Conservation (phyloP, 495 filamentous ascomycete species). For the Lepraria neglecta region DNA sequence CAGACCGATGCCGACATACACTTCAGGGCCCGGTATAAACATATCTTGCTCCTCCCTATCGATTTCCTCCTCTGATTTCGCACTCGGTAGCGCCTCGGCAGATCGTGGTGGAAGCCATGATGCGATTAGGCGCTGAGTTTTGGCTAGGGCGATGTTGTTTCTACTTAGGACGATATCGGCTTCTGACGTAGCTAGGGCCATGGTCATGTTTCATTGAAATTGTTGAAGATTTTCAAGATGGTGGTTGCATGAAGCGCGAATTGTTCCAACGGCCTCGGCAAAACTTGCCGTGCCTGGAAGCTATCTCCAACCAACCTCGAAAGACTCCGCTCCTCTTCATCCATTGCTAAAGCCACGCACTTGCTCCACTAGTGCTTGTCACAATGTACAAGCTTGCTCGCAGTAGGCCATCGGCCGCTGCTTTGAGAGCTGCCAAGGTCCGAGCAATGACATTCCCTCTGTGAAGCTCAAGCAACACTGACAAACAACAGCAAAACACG, state of each 20-base stretch:
- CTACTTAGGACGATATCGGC: not conserved
- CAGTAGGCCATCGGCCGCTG: constrained; percentile 59
- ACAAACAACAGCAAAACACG: constrained; percentile 36
- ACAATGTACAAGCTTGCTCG: constrained; percentile 71
- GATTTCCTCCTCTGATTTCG: constrained; percentile 39
- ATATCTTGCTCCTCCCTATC: constrained; percentile 44
- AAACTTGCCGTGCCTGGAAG: constrained; percentile 11
- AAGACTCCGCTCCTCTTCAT: not conserved
- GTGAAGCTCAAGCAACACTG: constrained; percentile 4
- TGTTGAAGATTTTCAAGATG: too few species aligned
- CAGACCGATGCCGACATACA: constrained; percentile 31
- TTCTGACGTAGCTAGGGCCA: not conserved
- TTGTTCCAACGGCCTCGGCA: constrained; percentile 3
- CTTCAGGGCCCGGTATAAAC: constrained; percentile 47
- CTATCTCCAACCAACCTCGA: constrained; percentile 8
- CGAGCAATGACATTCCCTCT: constrained; percentile 25
- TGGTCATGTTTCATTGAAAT: not conserved
- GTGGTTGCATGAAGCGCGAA: not conserved
- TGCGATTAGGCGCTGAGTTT: not conserved
- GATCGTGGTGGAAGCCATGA: not conserved
- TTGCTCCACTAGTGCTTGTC: constrained; percentile 20
- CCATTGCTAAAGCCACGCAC: constrained; percentile 11
- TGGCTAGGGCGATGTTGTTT: not conserved
- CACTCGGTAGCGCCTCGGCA: constrained; percentile 26
- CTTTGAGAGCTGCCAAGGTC: constrained; percentile 60